These are phyloP conservation scores for Termitomyces sp. DNA, from an alignment of 768 basidiomycete species.

Conservation along the genomic window DNA sequence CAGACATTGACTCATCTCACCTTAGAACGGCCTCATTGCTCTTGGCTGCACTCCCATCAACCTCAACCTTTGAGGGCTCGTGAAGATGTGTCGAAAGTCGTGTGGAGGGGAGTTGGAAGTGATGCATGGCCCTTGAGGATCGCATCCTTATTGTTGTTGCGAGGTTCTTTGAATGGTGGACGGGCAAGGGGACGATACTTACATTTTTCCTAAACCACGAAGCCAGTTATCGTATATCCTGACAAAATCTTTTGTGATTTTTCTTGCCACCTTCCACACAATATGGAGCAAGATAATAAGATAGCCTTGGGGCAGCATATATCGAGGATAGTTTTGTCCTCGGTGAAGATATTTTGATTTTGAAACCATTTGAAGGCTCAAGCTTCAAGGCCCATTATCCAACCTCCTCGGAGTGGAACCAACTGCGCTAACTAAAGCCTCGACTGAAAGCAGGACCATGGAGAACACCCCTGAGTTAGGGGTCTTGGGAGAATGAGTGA, in stretches of 20 bases:
- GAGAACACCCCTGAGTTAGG: too few relatives aligned
- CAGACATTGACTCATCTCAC: not conserved
- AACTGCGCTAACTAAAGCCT: too few relatives aligned
- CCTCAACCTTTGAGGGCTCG: not conserved
- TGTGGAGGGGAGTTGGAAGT: not conserved
- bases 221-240: not conserved
- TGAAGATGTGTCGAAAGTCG: not conserved
- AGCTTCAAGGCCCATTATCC: too few relatives aligned
- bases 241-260: not conserved
- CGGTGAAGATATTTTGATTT: too few relatives aligned
- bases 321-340: too few relatives aligned
- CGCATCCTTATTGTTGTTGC: not conserved
- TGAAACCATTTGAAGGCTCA: too few relatives aligned
- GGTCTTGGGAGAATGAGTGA: too few relatives aligned
- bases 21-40: constrained; percentile 9
- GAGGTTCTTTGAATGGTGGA: not conserved
- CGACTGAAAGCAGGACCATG: too few relatives aligned
- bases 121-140: not conserved
- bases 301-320: not conserved
- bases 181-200: not conserved
- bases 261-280: not conserved
- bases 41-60: constrained; percentile 13
- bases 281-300: not conserved
- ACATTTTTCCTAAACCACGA: not conserved
- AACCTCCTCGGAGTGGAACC: too few relatives aligned